A percentile compares a stretch with the other conserved stretches of the same genome.
These are phyloP conservation scores for Saccharomyces hybrid DNA, from an alignment of 1,139 yeast genomes.

Conservation along the genomic window DNA sequence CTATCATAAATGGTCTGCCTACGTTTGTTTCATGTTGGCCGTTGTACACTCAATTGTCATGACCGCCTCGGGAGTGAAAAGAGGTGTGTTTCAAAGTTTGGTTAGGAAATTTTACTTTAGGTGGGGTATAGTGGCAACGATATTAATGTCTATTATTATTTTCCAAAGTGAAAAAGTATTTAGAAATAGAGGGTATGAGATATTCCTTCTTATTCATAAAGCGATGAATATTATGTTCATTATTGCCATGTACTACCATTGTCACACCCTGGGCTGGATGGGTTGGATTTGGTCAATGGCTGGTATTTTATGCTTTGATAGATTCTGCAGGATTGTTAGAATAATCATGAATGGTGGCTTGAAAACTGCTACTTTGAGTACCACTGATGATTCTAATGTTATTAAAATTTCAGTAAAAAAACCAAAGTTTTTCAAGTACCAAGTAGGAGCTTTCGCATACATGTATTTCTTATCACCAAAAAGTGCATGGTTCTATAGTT, in stretches of 20 bases:
- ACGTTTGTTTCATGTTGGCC: conserved; percentile 33
- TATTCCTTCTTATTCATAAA: conserved; percentile 36
- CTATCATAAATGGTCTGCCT: conserved; percentile 42
- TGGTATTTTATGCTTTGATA: conserved; percentile 36
- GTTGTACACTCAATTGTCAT: conserved; percentile 49
- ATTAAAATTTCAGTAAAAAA: conserved; percentile 35
- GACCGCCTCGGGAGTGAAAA: conserved; percentile 34
- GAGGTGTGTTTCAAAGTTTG: conserved; percentile 27
- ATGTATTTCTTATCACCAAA: conserved; percentile 45
- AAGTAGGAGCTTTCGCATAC: conserved; percentile 61
- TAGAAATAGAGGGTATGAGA: conserved; percentile 43
- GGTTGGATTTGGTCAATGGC: conserved; percentile 40
- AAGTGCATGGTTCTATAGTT: conserved; percentile 39
- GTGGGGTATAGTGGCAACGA: conserved; percentile 46
- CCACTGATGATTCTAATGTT: conserved; percentile 35
- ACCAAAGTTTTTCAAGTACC: conserved; percentile 39
- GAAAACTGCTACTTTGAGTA: conserved; percentile 30
- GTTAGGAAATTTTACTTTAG: conserved; percentile 32
- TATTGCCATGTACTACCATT: conserved; percentile 37
- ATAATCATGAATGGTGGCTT: conserved; percentile 35
- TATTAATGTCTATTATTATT: conserved; percentile 37
- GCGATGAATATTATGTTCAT: conserved; percentile 34
- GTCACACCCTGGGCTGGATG: conserved; percentile 37
- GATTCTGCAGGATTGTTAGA: conserved; percentile 33
- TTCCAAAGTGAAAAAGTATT: conserved; percentile 40